A percentile compares a stretch with the other conserved stretches of the same genome.
Conservation (phyloP, 176 grass and related monocot genomes). For the Canna indica region DNA sequence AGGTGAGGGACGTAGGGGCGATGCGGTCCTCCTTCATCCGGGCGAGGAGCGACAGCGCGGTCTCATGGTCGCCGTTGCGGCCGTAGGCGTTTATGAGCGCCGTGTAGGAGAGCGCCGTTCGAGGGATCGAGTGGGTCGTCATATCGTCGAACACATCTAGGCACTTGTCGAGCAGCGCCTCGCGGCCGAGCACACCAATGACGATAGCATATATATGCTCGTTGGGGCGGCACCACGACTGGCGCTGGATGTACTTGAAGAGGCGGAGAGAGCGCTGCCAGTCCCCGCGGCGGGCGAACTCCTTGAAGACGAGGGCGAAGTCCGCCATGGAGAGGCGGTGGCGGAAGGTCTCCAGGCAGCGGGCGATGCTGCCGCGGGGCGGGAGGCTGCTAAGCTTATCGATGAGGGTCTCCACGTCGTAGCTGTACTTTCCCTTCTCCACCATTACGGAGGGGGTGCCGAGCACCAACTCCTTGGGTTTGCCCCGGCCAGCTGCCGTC, state of each 20-base stretch:
- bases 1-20: slow-evolving; percentile 67
- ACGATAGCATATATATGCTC: slow-evolving; percentile 94
- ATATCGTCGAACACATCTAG: slow-evolving; percentile 63
- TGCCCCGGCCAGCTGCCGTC: not conserved
- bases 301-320: slow-evolving; percentile 65
- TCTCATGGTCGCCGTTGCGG: slow-evolving; percentile 67
- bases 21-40: slow-evolving; percentile 71
- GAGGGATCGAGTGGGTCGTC: slow-evolving; percentile 38
- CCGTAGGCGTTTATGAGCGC: slow-evolving; percentile 85
- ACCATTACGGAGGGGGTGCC: slow-evolving; percentile 22
- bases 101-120: slow-evolving; percentile 90
- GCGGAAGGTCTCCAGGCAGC: slow-evolving; percentile 57
- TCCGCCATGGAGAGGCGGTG: slow-evolving; percentile 73
- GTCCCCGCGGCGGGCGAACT: slow-evolving; percentile 80
- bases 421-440: slow-evolving; percentile 38
- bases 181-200: slow-evolving; percentile 77
- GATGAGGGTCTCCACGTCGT: slow-evolving; percentile 85
- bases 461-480: slow-evolving; percentile 15
- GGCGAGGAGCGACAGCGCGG: slow-evolving; percentile 48
- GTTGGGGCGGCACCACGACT: slow-evolving; percentile 94
- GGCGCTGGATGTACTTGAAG: slow-evolving; percentile 97
- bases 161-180: slow-evolving; percentile 45
- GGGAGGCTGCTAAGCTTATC: slow-evolving; percentile 77
- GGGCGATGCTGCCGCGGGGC: slow-evolving; percentile 73
- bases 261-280: slow-evolving; percentile 90